A percentile compares a stretch with the other conserved stretches of the same genome.
phyloP scores from a whole-genome alignment of 1,284 basidiomycete genomes.

The Sanghuangporus weigelae region DNA sequence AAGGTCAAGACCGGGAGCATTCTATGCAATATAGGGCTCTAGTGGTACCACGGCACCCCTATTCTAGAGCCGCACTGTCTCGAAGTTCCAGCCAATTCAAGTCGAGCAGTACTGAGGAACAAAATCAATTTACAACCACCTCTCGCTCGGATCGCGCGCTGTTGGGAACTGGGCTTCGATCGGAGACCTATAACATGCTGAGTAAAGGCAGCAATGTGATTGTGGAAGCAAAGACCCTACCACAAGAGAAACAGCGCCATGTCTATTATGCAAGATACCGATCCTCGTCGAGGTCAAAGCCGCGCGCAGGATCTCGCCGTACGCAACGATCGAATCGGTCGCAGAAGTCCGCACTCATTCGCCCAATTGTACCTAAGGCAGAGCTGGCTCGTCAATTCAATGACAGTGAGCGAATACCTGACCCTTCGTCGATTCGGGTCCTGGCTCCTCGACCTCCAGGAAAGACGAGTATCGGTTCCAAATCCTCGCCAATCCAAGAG shows the following conservation, averaged over 20 bases:
- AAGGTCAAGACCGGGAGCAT: not conserved
- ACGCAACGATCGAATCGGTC: not conserved
- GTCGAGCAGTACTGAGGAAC: not conserved
- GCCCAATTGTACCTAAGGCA: slow-evolving; percentile 12
- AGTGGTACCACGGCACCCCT: not conserved
- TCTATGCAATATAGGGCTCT: not conserved
- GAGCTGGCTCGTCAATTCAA: slow-evolving; percentile 14
- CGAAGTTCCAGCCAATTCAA: not conserved
- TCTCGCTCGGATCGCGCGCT: not conserved
- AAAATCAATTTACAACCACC: not conserved
- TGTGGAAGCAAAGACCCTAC: not conserved
- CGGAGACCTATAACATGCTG: not conserved
- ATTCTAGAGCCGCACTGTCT: slow-evolving; percentile 2
- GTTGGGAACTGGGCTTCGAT: not conserved
- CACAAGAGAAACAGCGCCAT: not conserved
- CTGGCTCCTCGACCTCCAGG: not conserved
- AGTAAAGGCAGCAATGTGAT: not conserved
- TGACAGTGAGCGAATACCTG: not conserved
- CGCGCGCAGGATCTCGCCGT: not conserved
- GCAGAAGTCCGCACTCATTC: not conserved
- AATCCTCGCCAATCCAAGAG: not conserved
- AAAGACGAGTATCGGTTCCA: not conserved
- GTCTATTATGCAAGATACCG: not conserved
- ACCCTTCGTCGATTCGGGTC: not conserved
- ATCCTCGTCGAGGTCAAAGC: slow-evolving; percentile 1